Conservation (phyloP, 371 early-diverging fungal genomes). For the Syncephalis plumigaleata region DNA sequence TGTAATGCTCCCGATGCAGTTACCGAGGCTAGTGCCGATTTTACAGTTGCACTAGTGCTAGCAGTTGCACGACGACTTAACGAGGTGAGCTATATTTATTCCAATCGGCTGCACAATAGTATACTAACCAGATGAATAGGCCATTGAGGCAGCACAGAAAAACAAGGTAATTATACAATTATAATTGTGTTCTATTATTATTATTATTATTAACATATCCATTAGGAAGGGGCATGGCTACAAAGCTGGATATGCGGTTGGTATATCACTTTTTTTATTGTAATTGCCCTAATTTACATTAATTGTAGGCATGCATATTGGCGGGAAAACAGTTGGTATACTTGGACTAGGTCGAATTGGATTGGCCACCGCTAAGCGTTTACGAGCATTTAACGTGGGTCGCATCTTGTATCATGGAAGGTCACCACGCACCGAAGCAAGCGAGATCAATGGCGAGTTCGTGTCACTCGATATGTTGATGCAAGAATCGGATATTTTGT, state of each 20-base stretch:
- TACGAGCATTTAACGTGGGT: conserved; percentile 46
- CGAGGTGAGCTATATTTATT: neutral
- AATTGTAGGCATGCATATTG: conserved; percentile 32
- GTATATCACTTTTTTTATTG: too few relatives aligned
- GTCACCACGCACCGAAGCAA: conserved; percentile 16
- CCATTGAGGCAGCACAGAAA: too few relatives aligned
- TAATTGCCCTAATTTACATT: conserved; percentile 43
- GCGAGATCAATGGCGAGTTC: conserved; percentile 18
- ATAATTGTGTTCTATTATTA: neutral
- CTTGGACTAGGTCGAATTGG: conserved; percentile 80
- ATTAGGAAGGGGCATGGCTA: neutral
- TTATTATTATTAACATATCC: neutral
- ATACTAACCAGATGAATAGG: too few relatives aligned
- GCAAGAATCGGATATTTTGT: conserved; percentile 43
- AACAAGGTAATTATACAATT: too few relatives aligned
- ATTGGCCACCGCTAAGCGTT: conserved; percentile 42
- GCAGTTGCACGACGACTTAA: conserved; percentile 35
- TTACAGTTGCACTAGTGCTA: conserved; percentile 51
- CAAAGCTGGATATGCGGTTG: too few relatives aligned
- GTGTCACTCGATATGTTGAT: conserved; percentile 34
- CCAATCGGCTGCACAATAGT: too few relatives aligned
- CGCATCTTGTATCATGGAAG: conserved; percentile 32
- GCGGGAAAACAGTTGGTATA: conserved; percentile 58
- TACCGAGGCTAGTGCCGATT: conserved; percentile 77
- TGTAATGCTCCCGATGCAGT: conserved; percentile 77